A percentile compares a stretch with the other conserved stretches of the same genome.
Evolutionary conservation across 352 stramenopile genomes (phyloP).

Genomic region (Hyaloperonospora brassicae): DNA sequence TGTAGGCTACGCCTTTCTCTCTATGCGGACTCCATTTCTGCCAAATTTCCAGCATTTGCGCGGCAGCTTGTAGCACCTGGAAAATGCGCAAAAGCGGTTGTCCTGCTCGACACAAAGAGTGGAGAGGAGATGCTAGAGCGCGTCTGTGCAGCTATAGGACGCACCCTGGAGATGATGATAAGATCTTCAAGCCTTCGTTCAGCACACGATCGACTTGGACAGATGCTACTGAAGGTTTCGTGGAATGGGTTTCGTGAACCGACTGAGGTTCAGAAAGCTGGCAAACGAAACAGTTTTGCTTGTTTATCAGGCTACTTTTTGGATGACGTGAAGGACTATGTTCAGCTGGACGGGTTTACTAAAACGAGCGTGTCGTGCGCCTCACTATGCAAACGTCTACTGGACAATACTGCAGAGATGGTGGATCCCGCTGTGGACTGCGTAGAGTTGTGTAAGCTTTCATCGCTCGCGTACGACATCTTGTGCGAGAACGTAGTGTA

Average conservation of each 20-base stretch:
- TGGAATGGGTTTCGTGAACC: slow-evolving; percentile 3
- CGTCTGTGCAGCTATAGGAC: slow-evolving; percentile 32
- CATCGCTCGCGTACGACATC: slow-evolving; percentile 32
- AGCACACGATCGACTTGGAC: slow-evolving; percentile 17
- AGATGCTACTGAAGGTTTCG: slow-evolving; percentile 8
- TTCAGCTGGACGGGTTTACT: slow-evolving; percentile 26
- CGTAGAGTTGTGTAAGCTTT: slow-evolving; percentile 15
- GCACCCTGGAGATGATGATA: slow-evolving; percentile 20
- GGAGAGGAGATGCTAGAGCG: slow-evolving; percentile 39
- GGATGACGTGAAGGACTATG: slow-evolving; percentile 25
- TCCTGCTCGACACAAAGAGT: slow-evolving; percentile 34
- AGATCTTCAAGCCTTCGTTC: slow-evolving; percentile 9
- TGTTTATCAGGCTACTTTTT: slow-evolving; percentile 31
- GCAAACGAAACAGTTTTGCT: slow-evolving; percentile 15
- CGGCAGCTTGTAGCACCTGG: slow-evolving; percentile 25
- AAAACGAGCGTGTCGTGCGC: slow-evolving; percentile 39
- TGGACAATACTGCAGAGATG: slow-evolving; percentile 20
- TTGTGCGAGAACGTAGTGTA: slow-evolving; percentile 65
- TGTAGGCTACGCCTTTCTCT: slow-evolving; percentile 32
- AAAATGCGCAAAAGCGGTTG: slow-evolving; percentile 23
- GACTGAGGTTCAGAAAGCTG: slow-evolving; percentile 2
- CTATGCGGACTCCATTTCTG: slow-evolving; percentile 37
- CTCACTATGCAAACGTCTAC: slow-evolving; percentile 34
- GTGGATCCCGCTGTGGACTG: slow-evolving; percentile 3
- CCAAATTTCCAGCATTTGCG: slow-evolving; percentile 32